Evolutionary conservation across 306 rosid genomes (phyloP).

Genomic region (Potentilla sterilis): DNA sequence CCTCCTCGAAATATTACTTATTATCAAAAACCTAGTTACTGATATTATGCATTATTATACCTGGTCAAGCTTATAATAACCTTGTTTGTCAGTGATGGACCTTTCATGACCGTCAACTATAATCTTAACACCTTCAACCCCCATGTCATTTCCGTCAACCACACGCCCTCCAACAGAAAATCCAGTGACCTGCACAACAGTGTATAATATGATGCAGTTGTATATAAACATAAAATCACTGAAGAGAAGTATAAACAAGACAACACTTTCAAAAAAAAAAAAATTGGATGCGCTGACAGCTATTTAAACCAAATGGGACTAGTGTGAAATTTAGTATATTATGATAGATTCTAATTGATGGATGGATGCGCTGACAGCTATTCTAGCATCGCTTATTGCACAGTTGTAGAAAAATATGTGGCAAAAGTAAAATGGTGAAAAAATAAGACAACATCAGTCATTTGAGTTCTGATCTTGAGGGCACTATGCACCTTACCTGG

Average conservation of each 20-base stretch:
- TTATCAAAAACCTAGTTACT: not conserved
- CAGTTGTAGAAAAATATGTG: not conserved
- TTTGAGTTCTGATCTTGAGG: not conserved
- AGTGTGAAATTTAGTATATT: not conserved
- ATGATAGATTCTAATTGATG: not conserved
- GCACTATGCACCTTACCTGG: conserved; percentile 54
- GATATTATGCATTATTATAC: conserved; percentile 34
- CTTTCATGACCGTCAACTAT: conserved; percentile 91
- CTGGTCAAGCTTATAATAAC: conserved; percentile 98
- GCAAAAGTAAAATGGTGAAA: not conserved
- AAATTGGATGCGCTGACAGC: not conserved
- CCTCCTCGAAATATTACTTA: not conserved
- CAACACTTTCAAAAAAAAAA: not conserved
- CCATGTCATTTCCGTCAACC: conserved; percentile 76
- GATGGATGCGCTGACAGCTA: not conserved
- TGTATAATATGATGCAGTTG: conserved; percentile 17
- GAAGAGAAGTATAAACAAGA: not conserved
- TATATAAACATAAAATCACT: conserved; percentile 17
- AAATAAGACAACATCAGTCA: not conserved
- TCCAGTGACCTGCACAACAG: conserved; percentile 79
- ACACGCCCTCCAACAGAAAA: conserved; percentile 98
- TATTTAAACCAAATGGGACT: not conserved
- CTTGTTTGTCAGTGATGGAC: conserved; percentile 81
- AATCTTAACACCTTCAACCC: conserved; percentile 87
- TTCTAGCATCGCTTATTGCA: not conserved